Base-by-base conservation (phyloP, 2,329 filamentous ascomycete species). In the Aschersonia sp. region DNA sequence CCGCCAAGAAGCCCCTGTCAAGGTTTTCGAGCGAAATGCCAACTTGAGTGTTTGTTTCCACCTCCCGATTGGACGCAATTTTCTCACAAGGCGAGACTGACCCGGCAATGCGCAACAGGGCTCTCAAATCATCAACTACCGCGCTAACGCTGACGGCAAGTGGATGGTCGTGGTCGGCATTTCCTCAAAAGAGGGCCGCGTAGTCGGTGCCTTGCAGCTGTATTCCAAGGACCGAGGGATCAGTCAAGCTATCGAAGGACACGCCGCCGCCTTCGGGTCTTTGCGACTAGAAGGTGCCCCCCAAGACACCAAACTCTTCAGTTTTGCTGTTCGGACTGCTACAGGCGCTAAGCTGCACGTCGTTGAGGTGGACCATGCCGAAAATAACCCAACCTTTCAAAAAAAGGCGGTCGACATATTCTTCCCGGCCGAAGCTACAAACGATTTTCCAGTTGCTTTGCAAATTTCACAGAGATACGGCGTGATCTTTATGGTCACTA, bases 61-160 rank as follows among this genome's bases (percentile, higher is more conserved):
- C 22, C 22, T 40, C 44, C 35, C 5, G 3, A 7, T 7, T n/a
- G 7, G 7, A n/a, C 40, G 7, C 14, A n/a, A 41, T 41, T 14
- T 7, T 41, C 10, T 22, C 7, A n/a, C 2, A n/a, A n/a, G 40
- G 40, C 40, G 14, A 41, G 44, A 11, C 31, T 43, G 31, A 46
- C 14, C 11, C 32, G 35, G 52, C 11, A 57, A 47, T 12, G n/a
- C 10, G 32, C 11, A 39, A 49, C 58, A 94, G 87, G 84, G 84
- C 55, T 94, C 87, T 68, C 92, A 98, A 79, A 98, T 98, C 67
- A 98, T 98, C 78, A 98, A 97, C 72, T 98, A 98, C 71, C 87
- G 90, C 56, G 86, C 94, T 57, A 95, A 90, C 66, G 80, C 83
- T 54, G 90, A 98, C 55, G 87, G 88, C 64, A 95, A 95, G 69